phyloP scores from a whole-genome alignment of 73 alveolate genomes.

The Durusdinium trenchii region DNA sequence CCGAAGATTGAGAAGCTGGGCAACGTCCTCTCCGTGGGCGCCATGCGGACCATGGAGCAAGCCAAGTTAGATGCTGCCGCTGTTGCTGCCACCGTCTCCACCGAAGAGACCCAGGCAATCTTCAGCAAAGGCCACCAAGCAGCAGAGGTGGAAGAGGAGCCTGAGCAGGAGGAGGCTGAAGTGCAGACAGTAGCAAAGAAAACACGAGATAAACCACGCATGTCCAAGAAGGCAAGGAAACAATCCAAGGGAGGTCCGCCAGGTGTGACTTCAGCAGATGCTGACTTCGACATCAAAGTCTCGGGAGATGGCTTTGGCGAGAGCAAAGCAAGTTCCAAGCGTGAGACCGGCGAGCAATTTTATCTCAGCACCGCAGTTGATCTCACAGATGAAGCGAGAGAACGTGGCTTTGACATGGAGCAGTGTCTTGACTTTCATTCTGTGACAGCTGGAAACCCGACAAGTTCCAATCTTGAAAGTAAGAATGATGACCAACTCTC shows the following conservation, averaged over 20 bases:
- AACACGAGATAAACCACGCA: not conserved
- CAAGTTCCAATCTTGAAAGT: too few relatives aligned
- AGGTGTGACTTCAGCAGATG: not conserved
- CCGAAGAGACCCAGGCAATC: constrained; percentile 1
- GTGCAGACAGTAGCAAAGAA: not conserved
- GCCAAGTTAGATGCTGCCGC: constrained; percentile 91
- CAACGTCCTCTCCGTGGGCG: constrained; percentile 50
- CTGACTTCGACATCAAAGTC: constrained; percentile 43
- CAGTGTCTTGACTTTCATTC: not conserved
- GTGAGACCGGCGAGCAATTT: constrained; percentile 58
- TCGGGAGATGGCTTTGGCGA: constrained; percentile 4
- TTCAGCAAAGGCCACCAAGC: not conserved
- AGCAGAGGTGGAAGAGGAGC: not conserved
- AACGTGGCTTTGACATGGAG: constrained; percentile 86
- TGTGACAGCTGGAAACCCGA: too few relatives aligned
- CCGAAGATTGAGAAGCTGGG: constrained; percentile 88
- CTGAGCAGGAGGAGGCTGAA: not conserved
- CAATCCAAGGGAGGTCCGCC: not conserved
- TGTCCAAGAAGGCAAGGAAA: constrained; percentile 13
- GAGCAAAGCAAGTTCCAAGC: not conserved
- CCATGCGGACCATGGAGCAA: constrained; percentile 95
- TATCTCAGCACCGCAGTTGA: constrained; percentile 68
- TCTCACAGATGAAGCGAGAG: constrained; percentile 52
- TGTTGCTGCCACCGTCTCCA: constrained; percentile 19
- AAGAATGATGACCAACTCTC: too few relatives aligned